phyloP scores from a whole-genome alignment of 345 rosid genomes.

The Euphorbia tirucalli region DNA sequence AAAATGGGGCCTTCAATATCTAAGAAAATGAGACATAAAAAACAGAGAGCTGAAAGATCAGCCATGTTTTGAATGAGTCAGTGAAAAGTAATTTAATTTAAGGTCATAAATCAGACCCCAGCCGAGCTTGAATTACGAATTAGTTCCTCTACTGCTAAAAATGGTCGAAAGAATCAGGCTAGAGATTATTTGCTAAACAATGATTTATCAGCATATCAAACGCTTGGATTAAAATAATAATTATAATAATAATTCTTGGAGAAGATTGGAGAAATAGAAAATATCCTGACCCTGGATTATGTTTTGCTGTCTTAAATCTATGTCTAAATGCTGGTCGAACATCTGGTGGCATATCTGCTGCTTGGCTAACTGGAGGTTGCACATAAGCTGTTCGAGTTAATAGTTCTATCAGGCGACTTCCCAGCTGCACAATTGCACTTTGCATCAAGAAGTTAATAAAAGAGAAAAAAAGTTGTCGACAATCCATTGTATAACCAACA shows the following conservation, averaged over 20 bases:
- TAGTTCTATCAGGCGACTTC: slow-evolving; percentile 78
- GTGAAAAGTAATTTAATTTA: background rate
- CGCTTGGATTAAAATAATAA: background rate
- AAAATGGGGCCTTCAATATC: background rate
- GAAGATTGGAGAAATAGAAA: slow-evolving; percentile 10
- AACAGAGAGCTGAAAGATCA: background rate
- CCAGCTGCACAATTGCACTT: slow-evolving; percentile 55
- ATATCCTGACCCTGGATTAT: slow-evolving; percentile 53
- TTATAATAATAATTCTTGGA: background rate
- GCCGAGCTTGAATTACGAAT: slow-evolving; percentile 7
- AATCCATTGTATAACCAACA: background rate
- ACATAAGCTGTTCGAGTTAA: slow-evolving; percentile 80
- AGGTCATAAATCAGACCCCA: background rate
- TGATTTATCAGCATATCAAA: background rate
- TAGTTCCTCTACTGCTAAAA: slow-evolving; percentile 8
- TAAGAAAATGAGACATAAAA: background rate
- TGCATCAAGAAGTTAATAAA: slow-evolving; percentile 4
- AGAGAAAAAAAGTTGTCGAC: background rate
- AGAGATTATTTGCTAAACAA: background rate
- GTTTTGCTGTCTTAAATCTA: slow-evolving; percentile 51
- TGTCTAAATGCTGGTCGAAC: slow-evolving; percentile 94
- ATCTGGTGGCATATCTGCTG: slow-evolving; percentile 67
- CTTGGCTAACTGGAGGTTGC: slow-evolving; percentile 72
- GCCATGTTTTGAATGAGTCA: slow-evolving; percentile 6
- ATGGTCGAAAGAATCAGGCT: background rate